Percentiles rank a stretch among this genome's conserved stretches.
Evolutionary conservation across 257 asterid species (phyloP).

Genomic region (Jaltomata sinuosa): DNA sequence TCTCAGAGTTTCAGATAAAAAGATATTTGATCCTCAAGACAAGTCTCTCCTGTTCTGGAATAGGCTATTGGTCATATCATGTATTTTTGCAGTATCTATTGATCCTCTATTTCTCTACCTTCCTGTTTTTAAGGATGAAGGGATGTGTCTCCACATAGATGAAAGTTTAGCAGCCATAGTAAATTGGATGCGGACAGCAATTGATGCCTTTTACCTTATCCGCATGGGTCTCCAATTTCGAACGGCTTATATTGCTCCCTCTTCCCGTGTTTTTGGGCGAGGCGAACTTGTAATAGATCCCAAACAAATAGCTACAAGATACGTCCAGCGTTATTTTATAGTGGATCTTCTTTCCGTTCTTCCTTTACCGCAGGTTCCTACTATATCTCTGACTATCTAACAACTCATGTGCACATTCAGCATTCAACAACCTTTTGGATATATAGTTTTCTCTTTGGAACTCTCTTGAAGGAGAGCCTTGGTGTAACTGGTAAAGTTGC

Average conservation of each 20-base stretch:
- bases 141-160: conserved; percentile 77
- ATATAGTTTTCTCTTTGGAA: neutral
- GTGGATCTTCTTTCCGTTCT: conserved; percentile 84
- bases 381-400: neutral
- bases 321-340: conserved; percentile 63
- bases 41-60: conserved; percentile 83
- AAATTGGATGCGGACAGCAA: conserved; percentile 51
- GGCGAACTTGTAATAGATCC: conserved; percentile 98
- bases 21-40: conserved; percentile 94
- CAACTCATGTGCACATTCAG: neutral
- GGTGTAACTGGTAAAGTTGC: neutral
- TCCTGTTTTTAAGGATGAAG: conserved; percentile 59
- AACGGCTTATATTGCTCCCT: conserved; percentile 96
- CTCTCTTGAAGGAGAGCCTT: neutral
- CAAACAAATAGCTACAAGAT: conserved; percentile 64
- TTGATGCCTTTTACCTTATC: conserved; percentile 57
- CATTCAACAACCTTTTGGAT: neutral
- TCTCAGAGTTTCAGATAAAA: conserved; percentile 56
- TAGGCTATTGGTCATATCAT: conserved; percentile 64
- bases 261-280: conserved; percentile 97
- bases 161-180: conserved; percentile 62
- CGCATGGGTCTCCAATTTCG: conserved; percentile 86
- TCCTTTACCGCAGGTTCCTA: conserved; percentile 89
- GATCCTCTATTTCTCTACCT: conserved; percentile 91
- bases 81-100: conserved; percentile 73